These are phyloP conservation scores for Gastrolobium villosum DNA, from an alignment of 306 rosid genomes.

Conservation along the genomic window DNA sequence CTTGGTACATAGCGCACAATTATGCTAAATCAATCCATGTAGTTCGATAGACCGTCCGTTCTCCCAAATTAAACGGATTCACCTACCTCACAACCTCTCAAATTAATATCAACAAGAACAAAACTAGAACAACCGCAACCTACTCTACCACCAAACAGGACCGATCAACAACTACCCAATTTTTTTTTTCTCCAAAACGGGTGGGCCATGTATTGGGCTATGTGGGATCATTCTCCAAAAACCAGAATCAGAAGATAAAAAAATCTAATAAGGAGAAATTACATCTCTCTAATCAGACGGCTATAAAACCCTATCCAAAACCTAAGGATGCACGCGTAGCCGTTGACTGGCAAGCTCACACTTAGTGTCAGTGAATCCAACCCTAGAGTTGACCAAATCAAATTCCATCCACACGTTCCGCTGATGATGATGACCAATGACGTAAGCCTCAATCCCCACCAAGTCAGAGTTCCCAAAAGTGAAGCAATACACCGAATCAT, in stretches of 20 bases:
- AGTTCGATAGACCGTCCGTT: background rate
- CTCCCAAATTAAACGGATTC: background rate
- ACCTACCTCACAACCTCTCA: slow-evolving; percentile 14
- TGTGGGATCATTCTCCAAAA: background rate
- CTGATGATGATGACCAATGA: slow-evolving; percentile 90
- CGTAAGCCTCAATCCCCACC: slow-evolving; percentile 72
- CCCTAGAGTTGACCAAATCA: slow-evolving; percentile 74
- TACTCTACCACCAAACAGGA: slow-evolving; percentile 19
- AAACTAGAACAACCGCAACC: background rate
- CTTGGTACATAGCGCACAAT: no score
- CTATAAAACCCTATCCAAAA: background rate
- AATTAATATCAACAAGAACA: background rate
- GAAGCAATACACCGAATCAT: slow-evolving; percentile 71
- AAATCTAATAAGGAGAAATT: background rate
- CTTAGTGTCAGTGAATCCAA: slow-evolving; percentile 69
- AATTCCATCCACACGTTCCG: slow-evolving; percentile 94
- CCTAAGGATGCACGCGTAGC: slow-evolving; percentile 9
- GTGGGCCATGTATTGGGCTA: slow-evolving; percentile 42
- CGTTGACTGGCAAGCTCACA: slow-evolving; percentile 71
- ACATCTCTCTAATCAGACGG: background rate
- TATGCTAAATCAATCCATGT: no score
- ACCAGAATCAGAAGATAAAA: background rate
- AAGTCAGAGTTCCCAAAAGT: slow-evolving; percentile 87
- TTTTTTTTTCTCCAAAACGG: background rate
- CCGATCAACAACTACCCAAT: slow-evolving; percentile 34